A percentile compares a stretch with the other conserved stretches of the same genome.
Conservation (phyloP, 352 stramenopile species). For the Globisporangium radiosum region DNA sequence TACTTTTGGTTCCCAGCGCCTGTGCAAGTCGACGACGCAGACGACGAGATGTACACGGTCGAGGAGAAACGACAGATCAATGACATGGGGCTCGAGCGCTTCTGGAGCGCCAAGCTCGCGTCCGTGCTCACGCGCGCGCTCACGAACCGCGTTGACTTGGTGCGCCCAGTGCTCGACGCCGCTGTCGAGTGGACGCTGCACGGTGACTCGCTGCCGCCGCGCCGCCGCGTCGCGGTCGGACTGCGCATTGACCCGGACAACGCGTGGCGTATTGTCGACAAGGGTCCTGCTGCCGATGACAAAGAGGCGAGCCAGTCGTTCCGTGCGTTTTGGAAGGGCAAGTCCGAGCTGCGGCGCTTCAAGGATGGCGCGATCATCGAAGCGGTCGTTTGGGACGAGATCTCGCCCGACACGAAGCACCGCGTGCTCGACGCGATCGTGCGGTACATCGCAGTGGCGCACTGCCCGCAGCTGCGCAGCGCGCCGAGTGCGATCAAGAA, state of each 20-base stretch:
- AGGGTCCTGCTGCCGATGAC: conserved; percentile 84
- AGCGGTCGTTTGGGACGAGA: conserved; percentile 84
- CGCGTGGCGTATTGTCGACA: conserved; percentile 82
- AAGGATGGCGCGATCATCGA: conserved; percentile 88
- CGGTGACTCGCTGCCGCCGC: conserved; percentile 25
- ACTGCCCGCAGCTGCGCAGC: conserved; percentile 45
- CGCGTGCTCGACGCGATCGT: conserved; percentile 68
- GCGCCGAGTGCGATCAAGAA: conserved; percentile 51
- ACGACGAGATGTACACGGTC: conserved; percentile 53
- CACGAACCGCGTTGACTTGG: conserved; percentile 56
- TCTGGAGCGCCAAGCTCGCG: conserved; percentile 55
- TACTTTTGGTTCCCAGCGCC: conserved; percentile 77
- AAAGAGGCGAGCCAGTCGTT: conserved; percentile 59
- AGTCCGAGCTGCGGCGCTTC: conserved; percentile 86
- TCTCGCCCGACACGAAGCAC: conserved; percentile 61
- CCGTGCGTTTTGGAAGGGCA: conserved; percentile 84
- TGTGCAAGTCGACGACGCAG: conserved; percentile 36
- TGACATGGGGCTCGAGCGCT: conserved; percentile 66
- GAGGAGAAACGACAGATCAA: conserved; percentile 71
- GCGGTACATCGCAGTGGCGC: conserved; percentile 60
- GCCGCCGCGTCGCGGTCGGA: conserved; percentile 67
- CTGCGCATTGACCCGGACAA: conserved; percentile 75
- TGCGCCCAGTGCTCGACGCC: conserved; percentile 43
- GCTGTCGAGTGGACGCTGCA: conserved; percentile 47
- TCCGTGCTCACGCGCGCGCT: conserved; percentile 45